Conservation (phyloP, 495 filamentous ascomycete species). For the Trichoderma parareesei region DNA sequence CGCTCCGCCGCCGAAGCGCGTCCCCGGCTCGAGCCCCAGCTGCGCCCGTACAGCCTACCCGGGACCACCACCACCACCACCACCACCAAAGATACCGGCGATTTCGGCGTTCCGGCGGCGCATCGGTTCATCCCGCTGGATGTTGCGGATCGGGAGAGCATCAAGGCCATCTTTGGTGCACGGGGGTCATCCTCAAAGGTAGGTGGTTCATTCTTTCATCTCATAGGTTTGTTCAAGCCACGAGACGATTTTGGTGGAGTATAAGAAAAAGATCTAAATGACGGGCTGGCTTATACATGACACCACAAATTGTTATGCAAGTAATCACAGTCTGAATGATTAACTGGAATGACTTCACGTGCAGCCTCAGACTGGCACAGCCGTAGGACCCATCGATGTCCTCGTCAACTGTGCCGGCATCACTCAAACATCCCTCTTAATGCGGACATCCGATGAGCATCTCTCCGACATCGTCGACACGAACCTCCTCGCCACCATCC, state of each 20-base stretch:
- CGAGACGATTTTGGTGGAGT: not conserved
- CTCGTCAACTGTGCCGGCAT: slow-evolving; percentile 74
- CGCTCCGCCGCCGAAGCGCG: slow-evolving; percentile 29
- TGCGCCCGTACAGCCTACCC: slow-evolving; percentile 19
- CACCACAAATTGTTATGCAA: too few species aligned
- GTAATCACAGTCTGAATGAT: too few species aligned
- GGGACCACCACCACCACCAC: slow-evolving; percentile 33
- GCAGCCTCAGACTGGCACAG: not conserved
- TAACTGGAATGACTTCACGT: too few species aligned
- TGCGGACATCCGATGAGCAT: slow-evolving; percentile 29
- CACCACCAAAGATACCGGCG: slow-evolving; percentile 30
- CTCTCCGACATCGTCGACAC: slow-evolving; percentile 49
- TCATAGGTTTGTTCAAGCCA: too few species aligned
- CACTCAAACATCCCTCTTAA: slow-evolving; percentile 49
- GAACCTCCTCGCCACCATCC: slow-evolving; percentile 67
- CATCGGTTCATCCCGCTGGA: slow-evolving; percentile 10
- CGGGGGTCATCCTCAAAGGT: not conserved
- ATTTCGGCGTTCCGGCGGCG: slow-evolving; percentile 24
- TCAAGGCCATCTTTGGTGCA: slow-evolving; percentile 8
- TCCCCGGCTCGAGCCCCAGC: slow-evolving; percentile 15
- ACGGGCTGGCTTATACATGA: not conserved
- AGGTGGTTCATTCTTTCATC: not conserved
- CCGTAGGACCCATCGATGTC: slow-evolving; percentile 36
- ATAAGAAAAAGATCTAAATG: not conserved
- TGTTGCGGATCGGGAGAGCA: not conserved